These are phyloP conservation scores for Leucaena leucocephala DNA, from an alignment of 306 rosid species.

Conservation along the genomic window DNA sequence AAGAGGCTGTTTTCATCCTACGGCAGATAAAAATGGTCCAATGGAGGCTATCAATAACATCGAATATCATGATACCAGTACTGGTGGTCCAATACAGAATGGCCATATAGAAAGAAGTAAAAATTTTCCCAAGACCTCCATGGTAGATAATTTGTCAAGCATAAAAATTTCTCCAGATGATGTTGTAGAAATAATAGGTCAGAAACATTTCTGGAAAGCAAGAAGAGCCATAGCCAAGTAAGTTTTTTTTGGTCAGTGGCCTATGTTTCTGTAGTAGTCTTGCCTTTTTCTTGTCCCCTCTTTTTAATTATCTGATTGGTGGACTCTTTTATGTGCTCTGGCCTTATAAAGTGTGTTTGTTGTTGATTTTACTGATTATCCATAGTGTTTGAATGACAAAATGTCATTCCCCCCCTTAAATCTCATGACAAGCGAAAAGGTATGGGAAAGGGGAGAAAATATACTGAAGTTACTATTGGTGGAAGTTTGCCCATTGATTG, in stretches of 20 bases:
- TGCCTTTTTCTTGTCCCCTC: slow-evolving; percentile 26
- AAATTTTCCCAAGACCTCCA: slow-evolving; percentile 67
- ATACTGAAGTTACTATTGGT: slow-evolving; percentile 6
- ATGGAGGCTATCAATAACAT: slow-evolving; percentile 46
- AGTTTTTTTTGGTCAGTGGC: slow-evolving; percentile 39
- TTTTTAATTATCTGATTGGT: slow-evolving; percentile 11
- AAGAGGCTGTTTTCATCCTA: slow-evolving; percentile 36
- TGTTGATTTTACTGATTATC: slow-evolving; percentile 15
- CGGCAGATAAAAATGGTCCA: slow-evolving; percentile 44
- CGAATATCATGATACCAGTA: slow-evolving; percentile 46
- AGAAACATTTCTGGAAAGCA: slow-evolving; percentile 95
- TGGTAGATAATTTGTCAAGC: slow-evolving; percentile 61
- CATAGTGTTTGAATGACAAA: slow-evolving; percentile 26
- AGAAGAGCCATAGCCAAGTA: slow-evolving; percentile 89
- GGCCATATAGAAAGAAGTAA: slow-evolving; percentile 62
- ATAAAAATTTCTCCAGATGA: slow-evolving; percentile 79
- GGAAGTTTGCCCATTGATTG: slow-evolving; percentile 32
- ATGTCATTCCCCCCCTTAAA: not conserved
- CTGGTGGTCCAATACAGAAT: slow-evolving; percentile 36
- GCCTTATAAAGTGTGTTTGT: slow-evolving; percentile 22
- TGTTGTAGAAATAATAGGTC: slow-evolving; percentile 84
- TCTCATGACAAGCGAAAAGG: slow-evolving; percentile 16
- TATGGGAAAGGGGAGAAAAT: slow-evolving; percentile 12
- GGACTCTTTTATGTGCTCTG: slow-evolving; percentile 24
- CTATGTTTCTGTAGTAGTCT: slow-evolving; percentile 36